Evolutionary conservation across 176 grass and related monocot genomes (phyloP), one percentile per base, ranked within the genome.

Genomic region (Hsuehochloa calcarea): DNA sequence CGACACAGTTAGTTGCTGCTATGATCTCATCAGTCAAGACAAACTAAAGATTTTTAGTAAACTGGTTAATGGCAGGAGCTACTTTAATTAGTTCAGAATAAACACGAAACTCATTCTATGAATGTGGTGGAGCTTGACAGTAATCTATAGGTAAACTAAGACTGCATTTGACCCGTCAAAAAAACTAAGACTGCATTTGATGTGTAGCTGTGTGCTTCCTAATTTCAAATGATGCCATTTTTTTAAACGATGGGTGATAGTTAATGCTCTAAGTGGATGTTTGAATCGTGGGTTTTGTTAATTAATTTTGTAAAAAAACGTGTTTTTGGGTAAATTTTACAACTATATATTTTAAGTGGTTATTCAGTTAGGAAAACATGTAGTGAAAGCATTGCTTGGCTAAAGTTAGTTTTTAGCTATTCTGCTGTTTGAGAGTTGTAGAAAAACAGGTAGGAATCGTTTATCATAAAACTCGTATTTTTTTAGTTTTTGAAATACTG

Each of bases 1-100:
- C 5, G 10, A 19, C 74, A 66, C 49, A 74, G 72, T 82, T 86
- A 92, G 44, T 62, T 67, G 66, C 70, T 68, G 1, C 13, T 65
- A 75, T 79, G 44, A 55, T 62, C 31, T 34, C 31, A 34, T 71
- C 8, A 75, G 15, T 54, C 16, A 82, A 78, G 12, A 67, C n/a
- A 49, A 62, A 81, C 38, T 64, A 54, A 29, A 78, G 4, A 35
- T 75, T 66, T 31, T 54, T 59, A 66, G 15, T 73, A 34, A 65
- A 84, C 2, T 46, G 59, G 17, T 84, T 67, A 45, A 25, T 44
- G 78, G 38, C 20, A 67, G 9, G 45, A 76, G 31, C 26, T 58
- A 76, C 29, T 71, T 55, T 13, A 61, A 16, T 58, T 44, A 44
- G 20, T 58, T 45, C 1, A 77, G 5, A 75, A 52, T 34, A 39